Evolutionary conservation across 257 asterid genomes (phyloP).

Genomic region (Solanum sejunctum): DNA sequence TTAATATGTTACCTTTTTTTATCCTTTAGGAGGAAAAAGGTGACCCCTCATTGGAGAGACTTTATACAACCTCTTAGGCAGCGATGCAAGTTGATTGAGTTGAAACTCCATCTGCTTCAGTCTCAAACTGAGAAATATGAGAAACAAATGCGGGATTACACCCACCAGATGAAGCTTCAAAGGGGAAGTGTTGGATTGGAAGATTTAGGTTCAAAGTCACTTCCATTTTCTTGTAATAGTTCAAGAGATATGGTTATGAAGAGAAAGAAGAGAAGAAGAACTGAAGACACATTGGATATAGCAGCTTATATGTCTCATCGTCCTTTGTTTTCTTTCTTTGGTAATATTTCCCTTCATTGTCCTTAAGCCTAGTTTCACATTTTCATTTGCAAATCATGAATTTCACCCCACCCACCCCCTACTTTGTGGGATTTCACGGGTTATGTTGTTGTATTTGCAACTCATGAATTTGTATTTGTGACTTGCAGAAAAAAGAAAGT

Average conservation of each 20-base stretch:
- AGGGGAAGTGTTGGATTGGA: neutral
- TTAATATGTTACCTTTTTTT: neutral
- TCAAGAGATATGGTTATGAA: neutral
- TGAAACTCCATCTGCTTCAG: neutral
- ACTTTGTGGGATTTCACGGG: too few relatives aligned
- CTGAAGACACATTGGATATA: conserved; percentile 2
- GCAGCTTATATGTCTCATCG: conserved; percentile 4
- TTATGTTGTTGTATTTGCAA: neutral
- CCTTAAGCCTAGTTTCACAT: neutral
- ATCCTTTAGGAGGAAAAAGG: conserved; percentile 1
- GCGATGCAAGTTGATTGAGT: conserved; percentile 7
- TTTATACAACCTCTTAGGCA: conserved; percentile 1
- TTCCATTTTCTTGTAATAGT: conserved; percentile 1
- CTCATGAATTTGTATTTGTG: neutral
- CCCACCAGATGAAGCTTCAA: neutral
- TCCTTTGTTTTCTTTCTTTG: conserved; percentile 6
- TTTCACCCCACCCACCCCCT: too few relatives aligned
- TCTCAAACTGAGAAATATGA: conserved; percentile 1
- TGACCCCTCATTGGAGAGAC: conserved; percentile 4
- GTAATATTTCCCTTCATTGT: neutral
- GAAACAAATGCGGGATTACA: neutral
- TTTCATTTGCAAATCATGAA: neutral
- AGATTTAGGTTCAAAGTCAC: conserved; percentile 4
- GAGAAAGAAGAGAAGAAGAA: conserved; percentile 10
- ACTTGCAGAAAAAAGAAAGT: conserved; percentile 1